Evolutionary conservation across 495 filamentous ascomycete species (phyloP).

Genomic region (Amphirosellinia nigrospora): DNA sequence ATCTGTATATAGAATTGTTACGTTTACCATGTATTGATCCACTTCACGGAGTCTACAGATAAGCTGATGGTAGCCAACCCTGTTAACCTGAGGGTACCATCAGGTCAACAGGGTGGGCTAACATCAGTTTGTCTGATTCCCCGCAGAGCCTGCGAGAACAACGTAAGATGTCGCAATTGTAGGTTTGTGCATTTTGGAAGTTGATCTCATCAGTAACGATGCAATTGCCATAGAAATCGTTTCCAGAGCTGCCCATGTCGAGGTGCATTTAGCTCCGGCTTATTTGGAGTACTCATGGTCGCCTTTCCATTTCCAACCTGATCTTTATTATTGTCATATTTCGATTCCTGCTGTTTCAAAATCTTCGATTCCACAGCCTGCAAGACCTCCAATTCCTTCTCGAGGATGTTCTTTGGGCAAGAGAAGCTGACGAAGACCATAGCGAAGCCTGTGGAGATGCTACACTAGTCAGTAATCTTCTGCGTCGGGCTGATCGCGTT

Average conservation of each 20-base stretch:
- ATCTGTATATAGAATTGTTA: too few species aligned
- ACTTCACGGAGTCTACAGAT: too few species aligned
- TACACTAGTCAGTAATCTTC: constrained; percentile 45
- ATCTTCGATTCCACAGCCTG: constrained; percentile 40
- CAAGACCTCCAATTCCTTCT: constrained; percentile 46
- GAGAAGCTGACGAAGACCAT: constrained; percentile 44
- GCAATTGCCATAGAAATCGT: constrained; percentile 47
- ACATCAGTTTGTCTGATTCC: too few species aligned
- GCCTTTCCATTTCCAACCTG: constrained; percentile 2
- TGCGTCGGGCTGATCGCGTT: constrained; percentile 37
- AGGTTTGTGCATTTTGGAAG: constrained; percentile 43
- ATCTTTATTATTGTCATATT: constrained; percentile 17
- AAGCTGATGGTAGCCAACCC: too few species aligned
- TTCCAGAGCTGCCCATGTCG: constrained; percentile 45
- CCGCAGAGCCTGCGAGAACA: too few species aligned
- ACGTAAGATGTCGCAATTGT: too few species aligned
- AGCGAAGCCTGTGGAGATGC: constrained; percentile 46
- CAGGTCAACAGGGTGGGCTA: too few species aligned
- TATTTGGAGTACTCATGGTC: neutral
- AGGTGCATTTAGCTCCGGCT: constrained; percentile 32
- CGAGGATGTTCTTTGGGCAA: constrained; percentile 41
- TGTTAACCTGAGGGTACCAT: too few species aligned
- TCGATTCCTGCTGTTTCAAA: constrained; percentile 18
- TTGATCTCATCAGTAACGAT: constrained; percentile 48
- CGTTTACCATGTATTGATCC: too few species aligned